phyloP scores from a whole-genome alignment of 768 basidiomycete genomes.

The Xerocomellus intermedius region DNA sequence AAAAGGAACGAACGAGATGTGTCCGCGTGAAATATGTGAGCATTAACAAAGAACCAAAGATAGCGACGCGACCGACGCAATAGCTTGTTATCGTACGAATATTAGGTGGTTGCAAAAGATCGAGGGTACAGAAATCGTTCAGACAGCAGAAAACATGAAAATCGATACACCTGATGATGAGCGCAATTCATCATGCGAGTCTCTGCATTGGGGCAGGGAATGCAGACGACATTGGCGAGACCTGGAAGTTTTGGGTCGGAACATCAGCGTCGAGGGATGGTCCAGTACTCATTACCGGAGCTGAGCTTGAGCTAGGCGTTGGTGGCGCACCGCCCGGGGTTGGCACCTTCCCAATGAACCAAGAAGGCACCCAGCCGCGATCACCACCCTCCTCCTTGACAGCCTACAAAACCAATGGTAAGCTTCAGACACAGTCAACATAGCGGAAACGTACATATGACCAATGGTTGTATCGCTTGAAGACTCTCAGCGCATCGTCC shows the following conservation, averaged over 20 bases:
- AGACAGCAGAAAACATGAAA: conserved; percentile 14
- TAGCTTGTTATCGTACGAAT: conserved; percentile 19
- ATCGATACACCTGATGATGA: conserved; percentile 23
- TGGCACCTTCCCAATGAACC: conserved; percentile 91
- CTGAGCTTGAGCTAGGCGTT: conserved; percentile 50
- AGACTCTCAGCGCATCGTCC: conserved; percentile 86
- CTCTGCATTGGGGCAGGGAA: conserved; percentile 50
- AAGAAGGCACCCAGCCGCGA: conserved; percentile 97
- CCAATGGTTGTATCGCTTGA: conserved; percentile 99
- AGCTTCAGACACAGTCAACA: background rate
- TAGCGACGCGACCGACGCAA: conserved; percentile 20
- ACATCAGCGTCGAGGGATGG: conserved; percentile 39
- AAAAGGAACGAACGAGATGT: conserved; percentile 11
- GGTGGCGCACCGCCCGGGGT: conserved; percentile 41
- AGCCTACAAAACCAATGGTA: conserved; percentile 49
- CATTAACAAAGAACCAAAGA: conserved; percentile 29
- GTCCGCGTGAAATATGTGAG: conserved; percentile 24
- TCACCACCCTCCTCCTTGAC: conserved; percentile 93
- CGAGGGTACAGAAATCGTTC: conserved; percentile 11
- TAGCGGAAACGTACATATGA: conserved; percentile 62
- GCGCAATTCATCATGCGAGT: conserved; percentile 18
- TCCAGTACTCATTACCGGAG: conserved; percentile 29
- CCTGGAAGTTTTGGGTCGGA: conserved; percentile 41
- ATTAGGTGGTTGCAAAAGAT: conserved; percentile 26
- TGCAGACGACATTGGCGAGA: conserved; percentile 82